Evolutionary conservation across 805 yeast species (phyloP).

Genomic region (Kazachstania viticola): DNA sequence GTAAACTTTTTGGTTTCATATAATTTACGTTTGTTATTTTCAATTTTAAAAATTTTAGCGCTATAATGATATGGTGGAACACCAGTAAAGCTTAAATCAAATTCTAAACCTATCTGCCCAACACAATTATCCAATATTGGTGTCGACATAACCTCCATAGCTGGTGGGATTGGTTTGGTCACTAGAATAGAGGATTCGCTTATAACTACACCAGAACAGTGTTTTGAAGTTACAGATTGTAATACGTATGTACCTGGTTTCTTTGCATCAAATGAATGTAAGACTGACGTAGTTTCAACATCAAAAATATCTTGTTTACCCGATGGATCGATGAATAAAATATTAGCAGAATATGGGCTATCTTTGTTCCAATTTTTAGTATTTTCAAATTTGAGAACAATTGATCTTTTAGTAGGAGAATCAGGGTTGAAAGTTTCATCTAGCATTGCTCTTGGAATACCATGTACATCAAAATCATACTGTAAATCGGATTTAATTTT

Average conservation of each 20-base stretch:
- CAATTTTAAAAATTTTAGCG: slow-evolving; percentile 47
- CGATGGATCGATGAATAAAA: slow-evolving; percentile 24
- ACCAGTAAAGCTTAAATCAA: slow-evolving; percentile 59
- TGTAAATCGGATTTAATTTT: slow-evolving; percentile 27
- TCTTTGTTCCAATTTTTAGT: slow-evolving; percentile 16
- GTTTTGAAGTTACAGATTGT: slow-evolving; percentile 40
- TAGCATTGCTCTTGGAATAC: slow-evolving; percentile 41
- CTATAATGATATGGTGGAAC: slow-evolving; percentile 69
- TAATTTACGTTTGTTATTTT: slow-evolving; percentile 22
- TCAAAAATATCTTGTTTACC: slow-evolving; percentile 12
- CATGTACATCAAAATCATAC: slow-evolving; percentile 40
- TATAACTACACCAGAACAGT: slow-evolving; percentile 54
- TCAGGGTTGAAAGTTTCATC: slow-evolving; percentile 29
- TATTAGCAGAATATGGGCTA: slow-evolving; percentile 27
- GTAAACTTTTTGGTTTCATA: slow-evolving; percentile 28
- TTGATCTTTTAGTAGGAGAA: slow-evolving; percentile 30
- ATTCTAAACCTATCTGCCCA: slow-evolving; percentile 79
- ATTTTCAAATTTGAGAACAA: slow-evolving; percentile 24
- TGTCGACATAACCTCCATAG: slow-evolving; percentile 30
- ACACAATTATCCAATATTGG: slow-evolving; percentile 78
- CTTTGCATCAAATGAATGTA: slow-evolving; percentile 30
- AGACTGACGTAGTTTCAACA: slow-evolving; percentile 8
- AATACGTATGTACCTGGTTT: slow-evolving; percentile 60
- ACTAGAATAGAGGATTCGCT: slow-evolving; percentile 46
- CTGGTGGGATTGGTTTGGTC: slow-evolving; percentile 47